Conservation (phyloP, 306 rosid species). For the Lithocarpus polystachyus region DNA sequence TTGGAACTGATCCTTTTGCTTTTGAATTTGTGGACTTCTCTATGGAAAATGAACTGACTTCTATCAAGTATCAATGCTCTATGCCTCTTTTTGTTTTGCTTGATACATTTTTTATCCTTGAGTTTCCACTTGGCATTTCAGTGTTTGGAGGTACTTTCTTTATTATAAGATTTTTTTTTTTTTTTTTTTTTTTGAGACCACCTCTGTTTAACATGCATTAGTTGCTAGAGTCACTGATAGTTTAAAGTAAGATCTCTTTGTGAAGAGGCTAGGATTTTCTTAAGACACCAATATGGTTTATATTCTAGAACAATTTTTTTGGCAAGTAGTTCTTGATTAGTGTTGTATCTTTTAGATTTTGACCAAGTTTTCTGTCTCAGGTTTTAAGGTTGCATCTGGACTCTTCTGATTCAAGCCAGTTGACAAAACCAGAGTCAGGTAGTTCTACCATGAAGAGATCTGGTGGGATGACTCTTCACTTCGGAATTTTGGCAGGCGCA, state of each 20-base stretch:
- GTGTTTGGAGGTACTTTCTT: not conserved
- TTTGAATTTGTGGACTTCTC: not conserved
- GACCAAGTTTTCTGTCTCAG: slow-evolving; percentile 33
- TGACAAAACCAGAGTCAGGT: slow-evolving; percentile 8
- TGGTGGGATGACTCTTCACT: slow-evolving; percentile 33
- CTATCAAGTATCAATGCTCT: not conserved
- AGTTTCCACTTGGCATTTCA: not conserved
- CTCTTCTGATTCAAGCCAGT: slow-evolving; percentile 35
- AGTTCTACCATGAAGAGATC: slow-evolving; percentile 19
- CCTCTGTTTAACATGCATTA: not conserved
- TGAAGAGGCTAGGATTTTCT: not conserved
- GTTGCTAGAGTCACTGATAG: not conserved
- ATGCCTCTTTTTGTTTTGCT: not conserved
- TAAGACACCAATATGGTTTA: not conserved
- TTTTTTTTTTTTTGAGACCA: not conserved
- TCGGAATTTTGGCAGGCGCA: slow-evolving; percentile 61
- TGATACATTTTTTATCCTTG: not conserved
- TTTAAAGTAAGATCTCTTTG: not conserved
- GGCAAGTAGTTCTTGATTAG: not conserved
- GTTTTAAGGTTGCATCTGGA: slow-evolving; percentile 82
- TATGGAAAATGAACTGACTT: not conserved
- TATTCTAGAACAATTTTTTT: not conserved
- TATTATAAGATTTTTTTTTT: not conserved
- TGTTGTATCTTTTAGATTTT: not conserved
- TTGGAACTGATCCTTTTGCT: not conserved